Evolutionary conservation across 345 rosid genomes (phyloP).

Genomic region (Ceriops decandra): DNA sequence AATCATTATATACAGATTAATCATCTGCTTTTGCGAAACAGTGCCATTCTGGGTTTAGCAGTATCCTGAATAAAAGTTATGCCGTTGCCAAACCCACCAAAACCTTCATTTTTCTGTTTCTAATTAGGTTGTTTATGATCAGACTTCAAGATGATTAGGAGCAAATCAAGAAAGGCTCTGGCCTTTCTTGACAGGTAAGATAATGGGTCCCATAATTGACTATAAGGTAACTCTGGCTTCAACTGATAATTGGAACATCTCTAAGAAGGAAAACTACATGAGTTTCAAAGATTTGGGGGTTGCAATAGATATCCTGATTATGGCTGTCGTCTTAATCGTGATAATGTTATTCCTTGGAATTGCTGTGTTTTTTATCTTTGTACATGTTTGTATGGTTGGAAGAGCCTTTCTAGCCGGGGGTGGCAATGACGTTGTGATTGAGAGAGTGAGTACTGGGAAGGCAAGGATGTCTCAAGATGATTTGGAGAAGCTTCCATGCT

Average conservation of each 20-base stretch:
- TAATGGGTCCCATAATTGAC: neutral
- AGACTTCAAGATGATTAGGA: neutral
- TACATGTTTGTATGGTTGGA: slow-evolving; percentile 42
- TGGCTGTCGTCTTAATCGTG: slow-evolving; percentile 33
- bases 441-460: slow-evolving; percentile 1
- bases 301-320: slow-evolving; percentile 17
- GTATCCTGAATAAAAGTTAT: neutral
- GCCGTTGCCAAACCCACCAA: neutral
- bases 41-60: neutral
- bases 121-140: neutral
- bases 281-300: slow-evolving; percentile 6
- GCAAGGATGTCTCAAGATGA: slow-evolving; percentile 39
- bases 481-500: slow-evolving; percentile 54
- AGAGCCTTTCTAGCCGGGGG: slow-evolving; percentile 29
- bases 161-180: neutral
- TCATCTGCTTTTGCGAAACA: neutral
- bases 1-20: neutral
- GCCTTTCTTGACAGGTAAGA: neutral
- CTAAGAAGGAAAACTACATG: slow-evolving; percentile 14
- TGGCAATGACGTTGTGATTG: neutral
- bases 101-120: neutral
- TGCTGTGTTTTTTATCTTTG: slow-evolving; percentile 29
- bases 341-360: slow-evolving; percentile 39
- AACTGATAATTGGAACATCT: neutral
- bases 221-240: neutral